Evolutionary conservation across 2,329 filamentous ascomycete genomes (phyloP).

Genomic region (Aspergillus terreus): DNA sequence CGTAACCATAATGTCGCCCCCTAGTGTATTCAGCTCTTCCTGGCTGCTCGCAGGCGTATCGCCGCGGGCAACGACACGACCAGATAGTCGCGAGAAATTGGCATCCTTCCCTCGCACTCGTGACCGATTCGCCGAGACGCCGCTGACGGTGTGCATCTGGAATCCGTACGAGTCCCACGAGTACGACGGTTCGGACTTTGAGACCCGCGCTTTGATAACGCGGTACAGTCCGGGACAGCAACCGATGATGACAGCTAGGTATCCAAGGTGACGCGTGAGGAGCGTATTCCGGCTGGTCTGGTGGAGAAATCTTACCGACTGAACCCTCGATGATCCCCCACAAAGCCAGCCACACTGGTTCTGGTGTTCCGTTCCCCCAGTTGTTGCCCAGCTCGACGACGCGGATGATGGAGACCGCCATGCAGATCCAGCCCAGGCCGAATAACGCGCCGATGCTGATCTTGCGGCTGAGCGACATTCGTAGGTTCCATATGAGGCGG

Average conservation of each 20-base stretch:
- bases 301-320: conserved; percentile 23
- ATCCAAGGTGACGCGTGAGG: neutral
- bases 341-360: conserved; percentile 33
- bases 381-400: conserved; percentile 31
- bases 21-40: conserved; percentile 8
- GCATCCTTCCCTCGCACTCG: neutral
- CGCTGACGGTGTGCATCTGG: conserved; percentile 2
- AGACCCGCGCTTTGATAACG: conserved; percentile 10
- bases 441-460: conserved; percentile 28
- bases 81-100: neutral
- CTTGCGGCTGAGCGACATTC: conserved; percentile 32
- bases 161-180: conserved; percentile 9
- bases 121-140: conserved; percentile 6
- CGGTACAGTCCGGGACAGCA: conserved; percentile 17
- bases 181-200: conserved; percentile 9
- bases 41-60: conserved; percentile 11
- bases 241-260: conserved; percentile 19
- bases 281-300: neutral
- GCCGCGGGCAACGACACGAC: neutral
- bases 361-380: conserved; percentile 22
- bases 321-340: conserved; percentile 36
- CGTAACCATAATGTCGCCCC: conserved; percentile 13
- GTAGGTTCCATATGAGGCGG: conserved; percentile 34
- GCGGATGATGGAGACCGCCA: conserved; percentile 22
- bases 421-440: conserved; percentile 24